phyloP scores from a whole-genome alignment of 345 rosid genomes.

The Rhizophora mangle region DNA sequence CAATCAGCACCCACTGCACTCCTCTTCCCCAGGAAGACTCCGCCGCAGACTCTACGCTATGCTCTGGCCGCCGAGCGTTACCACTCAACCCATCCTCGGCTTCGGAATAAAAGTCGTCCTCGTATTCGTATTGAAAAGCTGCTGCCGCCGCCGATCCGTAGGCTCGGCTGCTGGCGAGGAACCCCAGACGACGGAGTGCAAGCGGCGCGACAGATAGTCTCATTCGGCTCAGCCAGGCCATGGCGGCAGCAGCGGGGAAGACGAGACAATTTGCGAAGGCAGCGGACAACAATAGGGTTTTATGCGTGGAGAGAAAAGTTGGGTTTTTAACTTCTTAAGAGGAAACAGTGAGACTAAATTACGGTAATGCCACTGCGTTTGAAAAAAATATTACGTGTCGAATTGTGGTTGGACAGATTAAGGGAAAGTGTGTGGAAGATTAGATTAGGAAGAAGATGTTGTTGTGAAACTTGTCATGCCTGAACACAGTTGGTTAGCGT shows the following conservation, averaged over 20 bases:
- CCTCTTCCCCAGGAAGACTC: constrained; percentile 58
- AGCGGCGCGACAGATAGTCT: constrained; percentile 24
- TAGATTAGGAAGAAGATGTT: not conserved
- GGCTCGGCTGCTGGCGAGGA: constrained; percentile 22
- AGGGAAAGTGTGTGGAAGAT: not conserved
- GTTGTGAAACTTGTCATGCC: not conserved
- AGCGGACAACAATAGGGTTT: not conserved
- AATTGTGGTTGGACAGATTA: not conserved
- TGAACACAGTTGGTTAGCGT: not conserved
- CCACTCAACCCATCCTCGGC: not conserved
- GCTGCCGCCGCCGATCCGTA: constrained; percentile 76
- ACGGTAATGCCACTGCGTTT: constrained; percentile 28
- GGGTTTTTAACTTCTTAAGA: not conserved
- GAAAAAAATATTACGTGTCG: not conserved
- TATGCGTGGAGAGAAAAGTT: not conserved
- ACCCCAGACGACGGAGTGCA: constrained; percentile 17
- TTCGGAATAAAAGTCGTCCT: constrained; percentile 22
- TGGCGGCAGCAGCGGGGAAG: constrained; percentile 43
- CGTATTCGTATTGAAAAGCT: constrained; percentile 49
- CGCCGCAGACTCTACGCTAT: constrained; percentile 29
- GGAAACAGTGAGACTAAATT: constrained; percentile 2
- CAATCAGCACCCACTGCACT: constrained; percentile 91
- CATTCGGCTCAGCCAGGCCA: constrained; percentile 57
- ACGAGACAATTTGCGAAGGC: constrained; percentile 3
- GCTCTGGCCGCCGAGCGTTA: constrained; percentile 15